These are phyloP conservation scores for Trichomonascaceae sp. DNA, from an alignment of 1,139 yeast genomes.

Conservation along the genomic window DNA sequence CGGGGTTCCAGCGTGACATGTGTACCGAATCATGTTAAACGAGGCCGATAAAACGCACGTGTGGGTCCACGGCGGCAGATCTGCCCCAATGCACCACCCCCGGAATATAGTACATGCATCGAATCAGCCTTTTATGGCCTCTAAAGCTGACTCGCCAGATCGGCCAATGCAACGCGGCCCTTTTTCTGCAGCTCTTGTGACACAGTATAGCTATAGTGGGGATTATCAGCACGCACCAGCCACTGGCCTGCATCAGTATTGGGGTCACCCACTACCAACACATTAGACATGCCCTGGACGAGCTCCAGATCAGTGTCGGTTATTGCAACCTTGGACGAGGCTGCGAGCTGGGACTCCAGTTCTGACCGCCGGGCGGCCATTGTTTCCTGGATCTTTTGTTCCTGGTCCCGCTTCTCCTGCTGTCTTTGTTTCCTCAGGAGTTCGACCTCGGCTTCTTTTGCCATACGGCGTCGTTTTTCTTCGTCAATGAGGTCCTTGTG, in stretches of 20 bases:
- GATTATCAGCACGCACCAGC: conserved; percentile 6
- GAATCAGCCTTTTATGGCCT: too few species aligned
- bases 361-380: conserved; percentile 4
- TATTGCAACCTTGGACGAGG: conserved; percentile 8
- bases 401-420: conserved; percentile 10
- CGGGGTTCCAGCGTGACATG: too few species aligned
- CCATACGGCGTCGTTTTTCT: conserved; percentile 16
- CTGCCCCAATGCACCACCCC: too few species aligned
- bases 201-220: conserved; percentile 1
- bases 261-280: conserved; percentile 8
- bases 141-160: conserved; percentile 4
- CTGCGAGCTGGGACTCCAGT: conserved; percentile 6
- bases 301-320: conserved; percentile 6
- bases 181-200: conserved; percentile 3
- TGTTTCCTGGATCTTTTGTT: conserved; percentile 9
- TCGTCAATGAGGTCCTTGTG: conserved; percentile 21
- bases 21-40: too few species aligned
- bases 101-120: too few species aligned
- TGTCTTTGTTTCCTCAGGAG: conserved; percentile 11
- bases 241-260: conserved; percentile 6
- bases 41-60: too few species aligned
- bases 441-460: conserved; percentile 14
- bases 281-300: conserved; percentile 8
- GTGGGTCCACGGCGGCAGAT: too few species aligned
- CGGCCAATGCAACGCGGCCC: conserved; percentile 8